A percentile compares a stretch with the other conserved stretches of the same genome.
phyloP scores from a whole-genome alignment of 2,329 filamentous ascomycete genomes.

The Nigrospora oryzae region DNA sequence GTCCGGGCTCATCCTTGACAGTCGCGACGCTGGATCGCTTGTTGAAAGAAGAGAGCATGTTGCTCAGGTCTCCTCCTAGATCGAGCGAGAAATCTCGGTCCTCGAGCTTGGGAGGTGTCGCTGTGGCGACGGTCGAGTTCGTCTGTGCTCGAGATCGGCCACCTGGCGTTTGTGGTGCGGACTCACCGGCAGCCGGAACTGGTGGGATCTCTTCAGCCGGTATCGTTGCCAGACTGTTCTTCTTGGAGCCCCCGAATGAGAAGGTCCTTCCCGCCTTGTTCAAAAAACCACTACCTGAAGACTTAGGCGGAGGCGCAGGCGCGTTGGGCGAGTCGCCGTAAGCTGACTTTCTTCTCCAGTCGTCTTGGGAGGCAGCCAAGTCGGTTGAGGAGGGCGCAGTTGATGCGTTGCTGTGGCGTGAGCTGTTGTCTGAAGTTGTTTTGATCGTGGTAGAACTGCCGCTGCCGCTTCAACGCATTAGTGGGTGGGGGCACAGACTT shows the following conservation, averaged over 20 bases:
- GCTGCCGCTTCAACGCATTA: constrained; percentile 35
- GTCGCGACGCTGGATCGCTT: constrained; percentile 45
- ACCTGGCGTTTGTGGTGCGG: constrained; percentile 16
- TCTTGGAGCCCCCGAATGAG: constrained; percentile 50
- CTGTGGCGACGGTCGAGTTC: constrained; percentile 43
- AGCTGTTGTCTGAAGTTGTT: constrained; percentile 51
- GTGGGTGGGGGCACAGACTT: not conserved
- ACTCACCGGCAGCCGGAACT: constrained; percentile 24
- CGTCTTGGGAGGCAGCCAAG: constrained; percentile 25
- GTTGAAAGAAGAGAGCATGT: constrained; percentile 46
- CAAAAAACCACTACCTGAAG: constrained; percentile 41
- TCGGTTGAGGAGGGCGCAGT: constrained; percentile 52
- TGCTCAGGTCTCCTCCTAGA: constrained; percentile 49
- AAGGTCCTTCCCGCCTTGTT: constrained; percentile 50
- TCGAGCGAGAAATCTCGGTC: constrained; percentile 38
- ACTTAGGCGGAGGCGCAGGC: constrained; percentile 35
- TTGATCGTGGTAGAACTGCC: constrained; percentile 54
- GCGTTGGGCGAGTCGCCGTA: constrained; percentile 22
- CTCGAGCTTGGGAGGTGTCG: constrained; percentile 40
- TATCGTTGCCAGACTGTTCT: constrained; percentile 26
- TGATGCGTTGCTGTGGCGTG: constrained; percentile 54
- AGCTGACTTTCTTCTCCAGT: constrained; percentile 29
- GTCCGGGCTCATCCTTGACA: constrained; percentile 29
- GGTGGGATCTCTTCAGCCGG: constrained; percentile 27
- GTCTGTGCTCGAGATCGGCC: constrained; percentile 41